Base-by-base conservation (phyloP, 305 asterid species). In the Fraxinus ornus region DNA sequence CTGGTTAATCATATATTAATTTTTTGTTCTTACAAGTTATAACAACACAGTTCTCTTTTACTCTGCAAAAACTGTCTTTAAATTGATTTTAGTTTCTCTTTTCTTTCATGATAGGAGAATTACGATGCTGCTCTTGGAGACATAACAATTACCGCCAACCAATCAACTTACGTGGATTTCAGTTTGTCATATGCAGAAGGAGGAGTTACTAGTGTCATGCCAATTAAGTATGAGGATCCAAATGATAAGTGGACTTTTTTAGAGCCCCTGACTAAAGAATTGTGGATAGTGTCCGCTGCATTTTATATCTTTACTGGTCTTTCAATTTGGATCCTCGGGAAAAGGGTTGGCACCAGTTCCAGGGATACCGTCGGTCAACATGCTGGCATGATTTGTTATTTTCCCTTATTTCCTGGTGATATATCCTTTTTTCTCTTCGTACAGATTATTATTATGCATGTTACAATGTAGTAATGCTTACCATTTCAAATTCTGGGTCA, bases 51-150 rank as follows among this genome's bases (percentile, higher is more conserved):
- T 28, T 28, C 75, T 28, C 21, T 13, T 68, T 68, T 68, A 12
- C 3, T 26, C 36, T 28, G 37, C 0, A 28, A n/a, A 60, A 26
- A 4, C 37, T 10, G 8, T 21, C 3, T 68, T 68, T 37, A 35
- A 19, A 12, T 62, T 57, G 9, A 12, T 26, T 8, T 24, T 22
- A 1, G n/a, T 30, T 17, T n/a, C 3, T 12, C 62, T 78, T 36
- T 36, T 52, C 47, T 44, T 4, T 79, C 22, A 60, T 5, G 78
- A 28, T 77, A 85, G 89, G 82, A 77, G 78, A 47, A 82, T 5
- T 87, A 79, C 7, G 88, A 87, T 73, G 89, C 85, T 76, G 90
- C 86, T 17, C 73, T 89, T 1, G 92, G 90, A 73, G 91, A 87
- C 68, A 85, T 85, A 41, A 87, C 89, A 17, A 89, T 87, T 44